Base-by-base conservation (phyloP, 2,329 filamentous ascomycete species). In the Sarocladium oryzae region DNA sequence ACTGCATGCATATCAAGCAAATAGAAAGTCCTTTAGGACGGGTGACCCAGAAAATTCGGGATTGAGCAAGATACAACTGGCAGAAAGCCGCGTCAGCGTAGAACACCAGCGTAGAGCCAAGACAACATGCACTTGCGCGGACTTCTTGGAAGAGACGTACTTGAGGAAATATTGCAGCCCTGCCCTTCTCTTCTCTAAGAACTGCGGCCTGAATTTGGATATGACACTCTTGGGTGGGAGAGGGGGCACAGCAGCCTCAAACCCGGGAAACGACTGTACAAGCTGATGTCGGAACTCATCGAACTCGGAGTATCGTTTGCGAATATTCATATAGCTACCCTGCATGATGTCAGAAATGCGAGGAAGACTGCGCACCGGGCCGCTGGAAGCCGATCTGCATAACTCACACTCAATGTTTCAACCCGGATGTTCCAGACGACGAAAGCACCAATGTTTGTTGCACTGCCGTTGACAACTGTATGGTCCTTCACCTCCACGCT, bases 11-110 rank as follows among this genome's bases (percentile, higher is more conserved):
- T 8, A 23, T 52, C 60, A 81, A 50, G 74, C 75, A 65, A 95
- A 93, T 49, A 96, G 76, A 64, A 96, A 96, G 53, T 95, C 89
- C 64, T 93, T 95, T 38, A 96, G 75, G 2, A 96, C 82, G 0
- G 90, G 88, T n/a, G 89, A 93, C 10, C 88, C 87, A 30, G 90
- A 88, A 63, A 96, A 96, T 66, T 96, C 90, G 0, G 92, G 92
- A 66, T 96, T 96, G 26, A 96, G 72, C 57, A 97, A 71, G 55
- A 96, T 85, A 70, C 91, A 96, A 64, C 89, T 95, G 63, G 11
- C n/a, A 13, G n/a, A 20, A 21, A 7, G 8, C n/a, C 43, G 33
- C 5, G 16, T 48, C 16, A 48, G 43, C 11, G 4, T 11, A 11
- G 13, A 26, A n/a, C 3, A 4, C 7, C 13, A 28, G 10, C 16